Percentiles rank a stretch among this genome's conserved stretches.
Evolutionary conservation across 192 early-diverging fungal genomes (phyloP).

Genomic region (Kappamyces sp.): DNA sequence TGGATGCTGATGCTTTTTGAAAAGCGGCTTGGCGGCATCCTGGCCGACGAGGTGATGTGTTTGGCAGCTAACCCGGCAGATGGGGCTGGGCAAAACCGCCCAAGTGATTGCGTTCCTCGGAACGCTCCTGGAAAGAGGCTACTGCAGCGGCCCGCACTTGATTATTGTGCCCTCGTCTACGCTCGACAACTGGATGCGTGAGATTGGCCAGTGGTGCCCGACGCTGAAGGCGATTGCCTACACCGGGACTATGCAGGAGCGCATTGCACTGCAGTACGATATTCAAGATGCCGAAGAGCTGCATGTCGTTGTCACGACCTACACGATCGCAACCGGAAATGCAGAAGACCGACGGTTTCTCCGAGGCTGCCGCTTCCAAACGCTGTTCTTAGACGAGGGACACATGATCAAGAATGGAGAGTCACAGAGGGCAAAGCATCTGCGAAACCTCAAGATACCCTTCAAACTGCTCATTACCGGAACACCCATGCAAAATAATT

Average conservation of each 20-base stretch:
- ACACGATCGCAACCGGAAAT: constrained; percentile 65
- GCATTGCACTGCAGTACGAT: constrained; percentile 44
- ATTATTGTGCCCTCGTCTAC: constrained; percentile 85
- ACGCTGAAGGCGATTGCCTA: constrained; percentile 29
- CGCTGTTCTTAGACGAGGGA: constrained; percentile 83
- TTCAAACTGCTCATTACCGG: constrained; percentile 67
- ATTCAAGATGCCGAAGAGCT: constrained; percentile 41
- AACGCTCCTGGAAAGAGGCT: constrained; percentile 40
- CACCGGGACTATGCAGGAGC: constrained; percentile 36
- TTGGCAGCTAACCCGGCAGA: constrained; percentile 66
- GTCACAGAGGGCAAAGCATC: constrained; percentile 68
- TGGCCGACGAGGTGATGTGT: constrained; percentile 37
- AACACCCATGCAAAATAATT: constrained; percentile 91
- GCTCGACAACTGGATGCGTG: constrained; percentile 83
- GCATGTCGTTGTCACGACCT: constrained; percentile 76
- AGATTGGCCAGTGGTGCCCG: constrained; percentile 58
- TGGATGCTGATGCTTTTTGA: constrained; percentile 75
- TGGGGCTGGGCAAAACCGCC: constrained; percentile 91
- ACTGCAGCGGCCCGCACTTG: constrained; percentile 60
- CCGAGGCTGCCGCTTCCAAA: constrained; percentile 50
- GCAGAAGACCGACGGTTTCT: constrained; percentile 70
- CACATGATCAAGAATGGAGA: constrained; percentile 86
- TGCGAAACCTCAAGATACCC: constrained; percentile 45
- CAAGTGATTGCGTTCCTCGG: constrained; percentile 82
- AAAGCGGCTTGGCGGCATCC: constrained; percentile 68